These are phyloP conservation scores for Didymella sp. DNA, from an alignment of 2,329 filamentous ascomycete genomes.

Conservation along the genomic window DNA sequence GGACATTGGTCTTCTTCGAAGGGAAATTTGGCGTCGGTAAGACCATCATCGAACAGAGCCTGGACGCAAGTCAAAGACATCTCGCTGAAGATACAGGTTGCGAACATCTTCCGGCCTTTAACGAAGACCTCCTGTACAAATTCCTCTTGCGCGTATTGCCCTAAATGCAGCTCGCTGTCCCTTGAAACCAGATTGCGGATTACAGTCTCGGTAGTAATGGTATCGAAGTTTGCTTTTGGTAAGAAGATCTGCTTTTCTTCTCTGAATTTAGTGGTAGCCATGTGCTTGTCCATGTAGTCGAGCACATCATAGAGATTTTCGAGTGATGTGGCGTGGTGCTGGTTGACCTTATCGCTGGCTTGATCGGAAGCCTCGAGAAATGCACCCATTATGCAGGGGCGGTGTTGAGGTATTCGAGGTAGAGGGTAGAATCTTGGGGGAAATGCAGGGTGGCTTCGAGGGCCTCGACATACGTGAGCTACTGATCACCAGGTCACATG, in stretches of 20 bases:
- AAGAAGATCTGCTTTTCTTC: conserved; percentile 3
- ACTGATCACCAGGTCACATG: too few species aligned
- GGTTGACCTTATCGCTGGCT: too few species aligned
- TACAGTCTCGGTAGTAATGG: background rate
- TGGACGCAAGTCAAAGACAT: background rate
- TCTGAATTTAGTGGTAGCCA: background rate
- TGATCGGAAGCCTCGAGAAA: too few species aligned
- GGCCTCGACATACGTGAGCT: too few species aligned
- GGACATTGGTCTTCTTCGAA: background rate
- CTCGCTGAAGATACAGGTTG: conserved; percentile 1
- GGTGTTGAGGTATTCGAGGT: too few species aligned
- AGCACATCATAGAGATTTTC: background rate
- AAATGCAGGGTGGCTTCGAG: too few species aligned
- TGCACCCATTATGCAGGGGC: too few species aligned
- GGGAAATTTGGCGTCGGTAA: background rate
- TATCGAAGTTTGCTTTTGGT: background rate
- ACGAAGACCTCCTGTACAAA: background rate
- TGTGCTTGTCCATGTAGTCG: background rate
- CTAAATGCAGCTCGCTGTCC: background rate
- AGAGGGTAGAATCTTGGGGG: too few species aligned
- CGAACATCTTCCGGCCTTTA: background rate
- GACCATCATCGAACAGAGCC: background rate
- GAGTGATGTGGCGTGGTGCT: background rate
- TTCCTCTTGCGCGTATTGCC: background rate
- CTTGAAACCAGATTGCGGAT: background rate